Percentiles rank a stretch among this genome's conserved stretches.
These are phyloP conservation scores for Hypoxylon fragiforme DNA, from an alignment of 495 filamentous ascomycete genomes.

Conservation along the genomic window DNA sequence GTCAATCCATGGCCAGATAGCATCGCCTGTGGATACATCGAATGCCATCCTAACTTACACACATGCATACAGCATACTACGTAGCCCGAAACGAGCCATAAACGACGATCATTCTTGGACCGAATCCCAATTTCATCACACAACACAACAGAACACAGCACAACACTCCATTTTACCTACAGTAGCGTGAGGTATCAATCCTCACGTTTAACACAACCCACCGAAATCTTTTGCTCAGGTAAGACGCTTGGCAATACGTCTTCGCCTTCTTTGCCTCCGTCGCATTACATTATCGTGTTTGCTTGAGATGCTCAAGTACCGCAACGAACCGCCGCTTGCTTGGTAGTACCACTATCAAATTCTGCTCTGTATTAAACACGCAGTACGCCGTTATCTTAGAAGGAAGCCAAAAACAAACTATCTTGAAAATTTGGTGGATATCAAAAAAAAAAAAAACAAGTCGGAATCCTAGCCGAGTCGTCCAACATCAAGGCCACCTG, in stretches of 20 bases:
- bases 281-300: conserved; percentile 19
- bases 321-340: conserved; percentile 13
- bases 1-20: neutral
- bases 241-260: conserved; percentile 9
- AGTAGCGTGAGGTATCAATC: conserved; percentile 21
- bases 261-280: conserved; percentile 10
- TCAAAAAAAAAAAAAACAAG: neutral
- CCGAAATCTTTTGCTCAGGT: conserved; percentile 15
- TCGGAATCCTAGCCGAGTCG: neutral
- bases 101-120: conserved; percentile 11
- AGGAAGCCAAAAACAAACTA: neutral
- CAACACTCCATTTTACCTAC: conserved; percentile 15
- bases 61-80: conserved; percentile 2
- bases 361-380: conserved; percentile 8
- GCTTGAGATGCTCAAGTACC: conserved; percentile 17
- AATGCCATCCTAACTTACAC: conserved; percentile 1
- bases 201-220: conserved; percentile 24
- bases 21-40: neutral
- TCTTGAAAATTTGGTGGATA: neutral
- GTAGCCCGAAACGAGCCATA: too few species aligned
- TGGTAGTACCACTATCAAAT: conserved; percentile 7
- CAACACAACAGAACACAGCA: conserved; percentile 1
- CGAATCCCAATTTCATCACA: conserved; percentile 8
- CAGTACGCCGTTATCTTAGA: conserved; percentile 10
- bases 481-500: neutral